A percentile compares a stretch with the other conserved stretches of the same genome.
These are phyloP conservation scores for Nitzschia sp. DNA, from an alignment of 108 stramenopile species.

Conservation along the genomic window DNA sequence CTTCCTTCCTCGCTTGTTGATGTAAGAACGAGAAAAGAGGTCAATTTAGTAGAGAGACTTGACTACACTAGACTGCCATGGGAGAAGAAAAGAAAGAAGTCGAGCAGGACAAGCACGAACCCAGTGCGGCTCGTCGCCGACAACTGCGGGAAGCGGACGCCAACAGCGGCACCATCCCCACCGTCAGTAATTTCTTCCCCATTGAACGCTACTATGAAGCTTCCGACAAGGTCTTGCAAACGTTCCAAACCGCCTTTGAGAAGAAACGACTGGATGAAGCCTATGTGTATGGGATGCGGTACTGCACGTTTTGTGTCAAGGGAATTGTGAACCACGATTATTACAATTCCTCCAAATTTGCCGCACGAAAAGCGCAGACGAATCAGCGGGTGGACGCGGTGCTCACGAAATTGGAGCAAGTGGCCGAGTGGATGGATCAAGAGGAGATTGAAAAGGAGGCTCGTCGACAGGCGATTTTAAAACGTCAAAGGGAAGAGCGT, in stretches of 20 bases:
- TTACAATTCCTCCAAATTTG: constrained; percentile 48
- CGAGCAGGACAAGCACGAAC: neutral
- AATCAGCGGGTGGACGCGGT: constrained; percentile 59
- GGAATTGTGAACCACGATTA: constrained; percentile 76
- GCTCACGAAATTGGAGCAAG: constrained; percentile 59
- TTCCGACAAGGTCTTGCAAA: constrained; percentile 60
- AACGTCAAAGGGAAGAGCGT: constrained; percentile 45
- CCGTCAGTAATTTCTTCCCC: constrained; percentile 72
- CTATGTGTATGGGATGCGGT: constrained; percentile 78
- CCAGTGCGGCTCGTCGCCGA: constrained; percentile 30
- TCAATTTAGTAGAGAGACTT: too few species aligned
- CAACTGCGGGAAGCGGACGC: constrained; percentile 28
- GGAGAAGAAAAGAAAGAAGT: constrained; percentile 15
- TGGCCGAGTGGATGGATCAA: constrained; percentile 74
- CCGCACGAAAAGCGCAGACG: constrained; percentile 37
- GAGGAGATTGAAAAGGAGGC: constrained; percentile 57
- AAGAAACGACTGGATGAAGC: constrained; percentile 63
- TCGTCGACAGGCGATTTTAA: constrained; percentile 40
- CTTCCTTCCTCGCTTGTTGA: too few species aligned
- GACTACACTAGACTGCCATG: too few species aligned
- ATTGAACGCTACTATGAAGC: constrained; percentile 75
- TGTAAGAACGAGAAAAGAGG: too few species aligned
- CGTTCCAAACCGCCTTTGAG: constrained; percentile 39
- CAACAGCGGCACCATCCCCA: constrained; percentile 21
- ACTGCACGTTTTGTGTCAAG: constrained; percentile 67